Percentiles rank a stretch among this genome's conserved stretches.
Evolutionary conservation across 768 basidiomycete genomes (phyloP).

Genomic region (Suillus americanus): DNA sequence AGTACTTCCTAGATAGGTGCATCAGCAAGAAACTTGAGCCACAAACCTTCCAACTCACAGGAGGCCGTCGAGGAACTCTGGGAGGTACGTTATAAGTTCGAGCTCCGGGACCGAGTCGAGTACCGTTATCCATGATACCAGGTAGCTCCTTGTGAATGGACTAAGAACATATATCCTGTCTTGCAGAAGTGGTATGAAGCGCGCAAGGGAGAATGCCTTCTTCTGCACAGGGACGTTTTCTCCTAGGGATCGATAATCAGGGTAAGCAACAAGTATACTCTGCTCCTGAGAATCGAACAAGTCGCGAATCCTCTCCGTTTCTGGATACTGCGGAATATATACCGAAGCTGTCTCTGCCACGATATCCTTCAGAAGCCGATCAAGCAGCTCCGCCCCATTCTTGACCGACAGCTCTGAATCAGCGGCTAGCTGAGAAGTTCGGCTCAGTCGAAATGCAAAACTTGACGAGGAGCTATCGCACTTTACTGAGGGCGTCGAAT

Average conservation of each 20-base stretch:
- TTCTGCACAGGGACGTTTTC: conserved; percentile 39
- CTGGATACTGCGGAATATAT: conserved; percentile 86
- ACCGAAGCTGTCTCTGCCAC: conserved; percentile 95
- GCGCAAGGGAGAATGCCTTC: conserved; percentile 90
- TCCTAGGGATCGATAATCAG: conserved; percentile 45
- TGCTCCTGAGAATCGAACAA: conserved; percentile 41
- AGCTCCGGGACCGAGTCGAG: conserved; percentile 96
- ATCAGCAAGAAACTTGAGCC: conserved; percentile 10
- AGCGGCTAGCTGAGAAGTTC: conserved; percentile 73
- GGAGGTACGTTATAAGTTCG: conserved; percentile 91
- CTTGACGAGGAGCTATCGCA: conserved; percentile 29
- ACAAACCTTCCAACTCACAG: conserved; percentile 54
- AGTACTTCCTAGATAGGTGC: conserved; percentile 68
- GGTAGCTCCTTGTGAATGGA: conserved; percentile 92
- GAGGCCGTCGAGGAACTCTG: conserved; percentile 92
- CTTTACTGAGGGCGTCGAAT: conserved; percentile 97
- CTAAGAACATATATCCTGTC: conserved; percentile 95
- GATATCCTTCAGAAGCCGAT: conserved; percentile 96
- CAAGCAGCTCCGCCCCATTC: conserved; percentile 96
- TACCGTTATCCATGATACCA: conserved; percentile 96
- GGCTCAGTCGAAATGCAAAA: conserved; percentile 12
- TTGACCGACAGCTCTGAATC: conserved; percentile 96
- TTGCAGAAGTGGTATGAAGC: conserved; percentile 90
- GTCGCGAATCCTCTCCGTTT: conserved; percentile 65
- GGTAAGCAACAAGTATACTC: conserved; percentile 66